phyloP scores from a whole-genome alignment of 1,139 yeast species.

The Petasospora rhodanensis region DNA sequence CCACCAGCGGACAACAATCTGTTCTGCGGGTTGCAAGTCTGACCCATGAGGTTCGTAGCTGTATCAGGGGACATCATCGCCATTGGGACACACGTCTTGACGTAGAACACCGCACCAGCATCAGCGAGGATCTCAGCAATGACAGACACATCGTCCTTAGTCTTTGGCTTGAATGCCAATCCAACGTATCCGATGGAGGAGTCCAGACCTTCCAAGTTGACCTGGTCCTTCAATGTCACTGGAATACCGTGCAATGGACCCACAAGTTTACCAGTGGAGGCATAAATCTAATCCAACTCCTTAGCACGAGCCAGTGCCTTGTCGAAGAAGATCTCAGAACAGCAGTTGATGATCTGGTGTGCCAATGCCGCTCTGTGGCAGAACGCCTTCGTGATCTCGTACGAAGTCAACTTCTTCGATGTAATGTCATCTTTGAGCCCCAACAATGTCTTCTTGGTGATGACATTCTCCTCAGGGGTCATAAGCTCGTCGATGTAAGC shows the following conservation, averaged over 20 bases:
- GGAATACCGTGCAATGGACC: conserved; percentile 73
- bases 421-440: conserved; percentile 33
- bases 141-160: conserved; percentile 36
- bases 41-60: conserved; percentile 39
- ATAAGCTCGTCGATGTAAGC: conserved; percentile 28
- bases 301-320: conserved; percentile 39
- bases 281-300: conserved; percentile 39
- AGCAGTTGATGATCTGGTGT: conserved; percentile 44
- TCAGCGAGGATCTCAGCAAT: conserved; percentile 39
- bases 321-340: conserved; percentile 38
- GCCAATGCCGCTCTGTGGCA: conserved; percentile 42
- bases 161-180: conserved; percentile 30
- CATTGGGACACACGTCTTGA: conserved; percentile 52
- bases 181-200: conserved; percentile 45
- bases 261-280: conserved; percentile 31
- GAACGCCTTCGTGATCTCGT: conserved; percentile 30
- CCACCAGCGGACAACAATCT: conserved; percentile 45
- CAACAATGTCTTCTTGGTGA: conserved; percentile 30
- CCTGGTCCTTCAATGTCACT: conserved; percentile 52
- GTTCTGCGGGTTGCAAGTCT: conserved; percentile 42
- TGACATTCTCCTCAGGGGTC: conserved; percentile 29
- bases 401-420: conserved; percentile 27
- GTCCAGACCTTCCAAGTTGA: conserved; percentile 43
- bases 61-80: conserved; percentile 52
- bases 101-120: conserved; percentile 52